Conservation (phyloP, 345 rosid species). For the Acer saccharum region DNA sequence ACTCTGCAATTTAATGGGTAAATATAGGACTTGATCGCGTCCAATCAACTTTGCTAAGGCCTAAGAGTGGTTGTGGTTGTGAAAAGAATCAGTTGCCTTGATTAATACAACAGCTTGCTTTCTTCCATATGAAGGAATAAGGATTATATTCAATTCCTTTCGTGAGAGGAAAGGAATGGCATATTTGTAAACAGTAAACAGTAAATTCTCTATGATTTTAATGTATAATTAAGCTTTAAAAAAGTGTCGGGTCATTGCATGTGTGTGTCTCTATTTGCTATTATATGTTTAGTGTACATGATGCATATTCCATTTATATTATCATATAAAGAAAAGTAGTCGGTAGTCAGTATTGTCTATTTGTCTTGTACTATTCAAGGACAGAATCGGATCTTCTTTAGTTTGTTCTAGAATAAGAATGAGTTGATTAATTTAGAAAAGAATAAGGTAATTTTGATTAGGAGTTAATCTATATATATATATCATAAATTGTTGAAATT, state of each 20-base stretch:
- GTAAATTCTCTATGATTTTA: not conserved
- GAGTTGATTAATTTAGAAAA: too few relatives aligned
- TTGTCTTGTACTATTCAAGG: not conserved
- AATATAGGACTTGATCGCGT: too few relatives aligned
- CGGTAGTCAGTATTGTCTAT: too few relatives aligned
- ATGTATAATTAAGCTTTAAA: slow-evolving; percentile 1
- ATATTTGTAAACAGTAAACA: not conserved
- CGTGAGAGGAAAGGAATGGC: slow-evolving; percentile 1
- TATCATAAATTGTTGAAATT: not conserved
- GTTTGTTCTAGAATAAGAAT: not conserved
- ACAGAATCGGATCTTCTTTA: not conserved
- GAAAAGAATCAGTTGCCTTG: not conserved
- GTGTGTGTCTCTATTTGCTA: not conserved
- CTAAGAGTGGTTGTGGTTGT: too few relatives aligned
- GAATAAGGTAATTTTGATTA: not conserved
- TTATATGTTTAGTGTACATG: not conserved
- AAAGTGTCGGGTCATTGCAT: slow-evolving; percentile 6
- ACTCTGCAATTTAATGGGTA: too few relatives aligned
- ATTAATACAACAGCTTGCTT: slow-evolving; percentile 1
- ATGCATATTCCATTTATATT: not conserved
- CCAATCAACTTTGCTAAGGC: too few relatives aligned
- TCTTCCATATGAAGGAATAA: not conserved
- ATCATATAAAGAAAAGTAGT: too few relatives aligned
- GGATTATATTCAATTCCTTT: not conserved
- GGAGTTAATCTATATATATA: not conserved